Evolutionary conservation across 495 filamentous ascomycete species (phyloP), one percentile per base, ranked within the genome.

Genomic region (Hypomontagnella monticulosa): DNA sequence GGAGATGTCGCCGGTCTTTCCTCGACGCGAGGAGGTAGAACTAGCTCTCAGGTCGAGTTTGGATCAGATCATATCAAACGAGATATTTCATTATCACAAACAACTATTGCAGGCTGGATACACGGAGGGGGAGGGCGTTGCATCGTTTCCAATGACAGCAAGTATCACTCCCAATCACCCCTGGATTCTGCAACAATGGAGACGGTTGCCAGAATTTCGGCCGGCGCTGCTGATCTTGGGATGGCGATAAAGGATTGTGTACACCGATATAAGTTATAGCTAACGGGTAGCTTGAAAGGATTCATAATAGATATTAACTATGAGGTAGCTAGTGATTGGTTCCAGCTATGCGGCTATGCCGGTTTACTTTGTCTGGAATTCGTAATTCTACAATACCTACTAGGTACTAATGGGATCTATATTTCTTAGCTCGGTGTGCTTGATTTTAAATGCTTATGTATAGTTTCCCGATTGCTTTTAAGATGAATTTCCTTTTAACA

Each of bases 1-100:
- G 55, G 71, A 73, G 43, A 71, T 73, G 71, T 71, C 68, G 8
- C 68, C 71, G 0, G 62, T 66, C 1, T 71, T 71, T 42, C 71
- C 71, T 12, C 54, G 53, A 27, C 56, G 60, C 9, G 67, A 73
- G 37, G 71, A 73, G 4, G 68, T 73, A 12, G 67, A 71, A 53
- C 61, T 73, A 11, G 46, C 27, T 27, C 54, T 71, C 10, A 70
- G 67, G n/a, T 52, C 64, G 1, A 50, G 60, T 14, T 37, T 73
- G 36, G 67, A 73, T 23, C 57, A 46, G 14, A 44, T 71, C 18
- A 69, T 73, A 55, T 34, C 68, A 14, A 53, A 63, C 8, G 71
- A 71, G 30, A 63, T 73, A 10, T 16, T 44, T 20, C 36, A 56
- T 37, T 62, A 70, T 27, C 42, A 70, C 36, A 46, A 66, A 27